Base-by-base conservation (phyloP, 129 eudicot species). In the Chrysanthemum seticuspe region DNA sequence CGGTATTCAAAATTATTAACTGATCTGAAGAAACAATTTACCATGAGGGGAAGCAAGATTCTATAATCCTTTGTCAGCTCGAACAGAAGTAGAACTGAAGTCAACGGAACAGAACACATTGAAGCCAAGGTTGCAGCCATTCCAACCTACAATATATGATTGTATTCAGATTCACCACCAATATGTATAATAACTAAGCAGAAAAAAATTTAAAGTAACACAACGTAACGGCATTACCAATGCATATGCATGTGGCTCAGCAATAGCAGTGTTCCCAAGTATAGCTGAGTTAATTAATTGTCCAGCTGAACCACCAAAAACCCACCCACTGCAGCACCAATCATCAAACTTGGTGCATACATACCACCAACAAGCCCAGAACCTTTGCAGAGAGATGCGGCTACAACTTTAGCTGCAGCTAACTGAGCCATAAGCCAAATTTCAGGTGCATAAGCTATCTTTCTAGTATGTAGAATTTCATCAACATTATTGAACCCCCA, bases 241-340 rank as follows among this genome's bases (percentile, higher is more conserved):
- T 19, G 99, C 97, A 85, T 90, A 94, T n/a, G 99, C 99, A 74
- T 94, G 99, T 60, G 99, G 97, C 83, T 94, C 89, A n/a, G 99
- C 99, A 79, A 94, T 61, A 74, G 97, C 93, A 71, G 96, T 78
- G 75, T 90, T 90, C 82, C 99, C 99, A 4, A 97, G 99, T 57
- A 94, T 84, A 60, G 99, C 96, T 0, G 91, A 84, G 76, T 94
- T 94, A 36, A 94, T 90, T 47, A 94, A 72, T 59, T 90, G 83
- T 29, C 93, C 97, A 47, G 99, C 94, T 31, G 80, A 85, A 76
- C 99, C 99, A 5, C 99, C 99, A 74, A 94, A 94, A 53, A 94
- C 99, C 18, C 99, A 73, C 99, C 99, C 29, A 94, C 96, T 36
- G 97, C 99, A 73, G 99, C 97, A 81, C 99, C 99, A 48, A 94